Percentiles rank a stretch among this genome's conserved stretches.
Evolutionary conservation across 2,329 filamentous ascomycete genomes (phyloP).

Genomic region (Bimuria novae-zelandiae): DNA sequence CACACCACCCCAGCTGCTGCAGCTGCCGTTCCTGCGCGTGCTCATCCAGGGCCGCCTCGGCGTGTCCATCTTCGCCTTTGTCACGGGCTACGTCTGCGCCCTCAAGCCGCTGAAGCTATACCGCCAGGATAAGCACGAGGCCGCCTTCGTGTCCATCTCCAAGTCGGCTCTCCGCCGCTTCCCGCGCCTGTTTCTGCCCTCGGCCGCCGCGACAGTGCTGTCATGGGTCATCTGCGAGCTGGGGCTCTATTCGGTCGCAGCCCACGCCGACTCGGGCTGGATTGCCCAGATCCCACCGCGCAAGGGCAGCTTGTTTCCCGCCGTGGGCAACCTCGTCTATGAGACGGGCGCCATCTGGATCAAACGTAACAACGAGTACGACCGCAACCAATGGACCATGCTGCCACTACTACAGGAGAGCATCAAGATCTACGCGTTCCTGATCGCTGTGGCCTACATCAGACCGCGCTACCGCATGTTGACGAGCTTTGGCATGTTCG

Average conservation of each 20-base stretch:
- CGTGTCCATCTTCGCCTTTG: conserved; percentile 15
- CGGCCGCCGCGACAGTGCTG: conserved; percentile 6
- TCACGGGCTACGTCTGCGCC: conserved; percentile 16
- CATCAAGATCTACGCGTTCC: conserved; percentile 10
- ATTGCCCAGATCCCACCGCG: conserved; percentile 7
- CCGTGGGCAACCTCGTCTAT: conserved; percentile 6
- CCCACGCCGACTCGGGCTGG: conserved; percentile 12
- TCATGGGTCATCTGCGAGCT: conserved; percentile 11
- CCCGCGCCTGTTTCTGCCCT: conserved; percentile 11
- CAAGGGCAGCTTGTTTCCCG: conserved; percentile 7
- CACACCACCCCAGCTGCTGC: conserved; percentile 4
- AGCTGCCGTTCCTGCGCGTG: conserved; percentile 10
- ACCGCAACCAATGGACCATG: conserved; percentile 15
- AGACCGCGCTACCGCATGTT: conserved; percentile 8
- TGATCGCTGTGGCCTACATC: conserved; percentile 12
- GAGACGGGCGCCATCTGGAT: conserved; percentile 11
- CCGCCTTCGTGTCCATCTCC: conserved; percentile 12
- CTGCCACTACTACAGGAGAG: conserved; percentile 14
- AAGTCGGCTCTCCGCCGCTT: conserved; percentile 14
- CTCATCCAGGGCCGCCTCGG: conserved; percentile 12
- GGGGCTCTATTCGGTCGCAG: conserved; percentile 11
- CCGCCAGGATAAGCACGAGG: conserved; percentile 13
- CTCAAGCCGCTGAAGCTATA: conserved; percentile 15
- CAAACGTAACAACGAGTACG: conserved; percentile 14
- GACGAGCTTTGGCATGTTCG: conserved; percentile 8